Evolutionary conservation across 129 eudicot genomes (phyloP).

Genomic region (Artemisia argyi): DNA sequence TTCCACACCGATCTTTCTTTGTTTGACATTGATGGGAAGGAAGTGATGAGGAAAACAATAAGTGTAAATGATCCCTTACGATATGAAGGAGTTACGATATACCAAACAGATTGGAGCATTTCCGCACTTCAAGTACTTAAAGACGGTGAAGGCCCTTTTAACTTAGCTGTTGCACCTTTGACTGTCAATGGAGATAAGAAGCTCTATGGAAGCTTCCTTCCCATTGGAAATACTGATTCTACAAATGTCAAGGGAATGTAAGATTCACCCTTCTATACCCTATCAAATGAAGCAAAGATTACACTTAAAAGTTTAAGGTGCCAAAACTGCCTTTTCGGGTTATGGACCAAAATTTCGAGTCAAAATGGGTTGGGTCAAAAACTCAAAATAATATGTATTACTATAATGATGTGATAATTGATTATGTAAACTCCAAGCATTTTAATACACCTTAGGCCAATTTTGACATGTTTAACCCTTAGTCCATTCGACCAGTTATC

Average conservation of each 20-base stretch:
- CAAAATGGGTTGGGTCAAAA: not conserved
- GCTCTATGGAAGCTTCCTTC: slow-evolving; percentile 91
- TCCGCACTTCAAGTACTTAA: slow-evolving; percentile 84
- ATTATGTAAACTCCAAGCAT: not conserved
- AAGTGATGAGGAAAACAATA: slow-evolving; percentile 90
- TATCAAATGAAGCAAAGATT: not conserved
- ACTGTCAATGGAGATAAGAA: slow-evolving; percentile 89
- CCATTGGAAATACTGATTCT: slow-evolving; percentile 69
- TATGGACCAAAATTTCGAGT: not conserved
- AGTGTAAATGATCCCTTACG: slow-evolving; percentile 94
- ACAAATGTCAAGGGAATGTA: slow-evolving; percentile 90
- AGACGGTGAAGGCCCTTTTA: slow-evolving; percentile 91
- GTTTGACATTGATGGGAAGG: slow-evolving; percentile 85
- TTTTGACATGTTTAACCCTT: not conserved
- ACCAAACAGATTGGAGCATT: slow-evolving; percentile 97
- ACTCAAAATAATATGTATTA: not conserved
- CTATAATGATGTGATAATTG: no score
- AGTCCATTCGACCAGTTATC: not conserved
- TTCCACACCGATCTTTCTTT: slow-evolving; percentile 89
- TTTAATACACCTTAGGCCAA: not conserved
- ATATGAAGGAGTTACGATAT: slow-evolving; percentile 87
- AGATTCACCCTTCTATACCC: slow-evolving; percentile 23
- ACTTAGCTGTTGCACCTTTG: slow-evolving; percentile 95
- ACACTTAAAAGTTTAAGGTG: not conserved
- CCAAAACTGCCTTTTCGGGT: not conserved